Evolutionary conservation across 495 filamentous ascomycete species (phyloP), one percentile per base, ranked within the genome.

Genomic region (Tuber magnatum): DNA sequence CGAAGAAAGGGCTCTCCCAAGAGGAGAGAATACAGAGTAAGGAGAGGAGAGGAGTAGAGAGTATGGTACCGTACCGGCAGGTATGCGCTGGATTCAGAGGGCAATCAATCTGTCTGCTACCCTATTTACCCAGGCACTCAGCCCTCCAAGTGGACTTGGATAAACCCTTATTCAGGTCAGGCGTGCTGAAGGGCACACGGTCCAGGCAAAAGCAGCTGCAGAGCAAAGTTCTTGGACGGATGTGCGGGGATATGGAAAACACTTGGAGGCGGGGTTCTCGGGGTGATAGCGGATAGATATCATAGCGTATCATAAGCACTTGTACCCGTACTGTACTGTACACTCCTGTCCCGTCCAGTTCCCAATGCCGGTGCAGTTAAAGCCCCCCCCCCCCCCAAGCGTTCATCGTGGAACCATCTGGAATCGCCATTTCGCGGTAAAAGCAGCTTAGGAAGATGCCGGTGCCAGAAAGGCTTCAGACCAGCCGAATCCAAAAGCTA

Each of bases 241-340:
- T 65, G 14, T 65, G 56, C 56, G 56, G 56, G 56, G 16, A 65
- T 35, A 65, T 65, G 28, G 56, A 65, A 65, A 65, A 28, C 12
- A 35, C 3, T 16, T 35, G n/a, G 14, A 22, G 28, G 56, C 56
- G 56, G 56, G 56, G 56, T 18, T 32, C 28, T 65, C 28, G 56
- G 28, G 56, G 56, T 35, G 56, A 65, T 18, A 35, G 56, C 56
- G 56, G 56, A 65, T 65, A 65, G 56, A 65, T 65, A 65, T 65
- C 56, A 35, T 65, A 20, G n/a, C 28, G 28, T 32, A 65, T 35
- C 56, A 18, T 65, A 32, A 18, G 56, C 56, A 35, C 28, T 65
- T 65, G 28, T 61, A 32, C 56, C 56, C 56, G n/a, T n/a, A n/a
- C n/a, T n/a, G n/a, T n/a, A n/a, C n/a, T n/a, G n/a, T n/a, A n/a